Conservation (phyloP, 108 stramenopile species). For the Stephanodiscus minutulus region DNA sequence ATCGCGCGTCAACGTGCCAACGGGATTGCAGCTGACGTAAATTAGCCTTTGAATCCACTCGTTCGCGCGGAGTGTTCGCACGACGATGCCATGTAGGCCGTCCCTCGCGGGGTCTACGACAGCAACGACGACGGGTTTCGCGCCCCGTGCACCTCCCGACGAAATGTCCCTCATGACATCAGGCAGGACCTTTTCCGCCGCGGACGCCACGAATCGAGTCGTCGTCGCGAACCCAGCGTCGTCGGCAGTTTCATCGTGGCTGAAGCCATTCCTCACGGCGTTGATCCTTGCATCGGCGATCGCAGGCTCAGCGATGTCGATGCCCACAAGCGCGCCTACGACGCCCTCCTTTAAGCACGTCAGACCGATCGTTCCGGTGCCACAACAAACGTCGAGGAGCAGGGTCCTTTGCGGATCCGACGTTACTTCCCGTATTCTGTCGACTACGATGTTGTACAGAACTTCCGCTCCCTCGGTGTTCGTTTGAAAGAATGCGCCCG, state of each 20-base stretch:
- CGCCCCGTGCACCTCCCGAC: background rate
- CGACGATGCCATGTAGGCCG: conserved; percentile 81
- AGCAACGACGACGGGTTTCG: conserved; percentile 62
- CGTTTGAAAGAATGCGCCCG: conserved; percentile 95
- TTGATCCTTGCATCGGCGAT: conserved; percentile 87
- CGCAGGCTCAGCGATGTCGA: conserved; percentile 86
- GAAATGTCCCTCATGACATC: conserved; percentile 54
- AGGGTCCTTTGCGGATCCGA: conserved; percentile 48
- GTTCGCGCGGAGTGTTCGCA: conserved; percentile 71
- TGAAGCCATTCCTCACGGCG: conserved; percentile 58
- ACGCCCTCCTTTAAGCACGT: conserved; percentile 75
- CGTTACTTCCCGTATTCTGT: conserved; percentile 66
- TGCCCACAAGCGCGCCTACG: conserved; percentile 77
- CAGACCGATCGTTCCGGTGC: conserved; percentile 94
- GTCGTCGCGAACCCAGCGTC: background rate
- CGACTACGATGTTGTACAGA: conserved; percentile 82
- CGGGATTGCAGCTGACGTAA: conserved; percentile 96
- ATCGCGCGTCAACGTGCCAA: conserved; percentile 78
- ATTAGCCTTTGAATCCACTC: conserved; percentile 78
- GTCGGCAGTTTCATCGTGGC: conserved; percentile 6
- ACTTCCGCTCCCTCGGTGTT: conserved; percentile 87
- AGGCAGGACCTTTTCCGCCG: conserved; percentile 72
- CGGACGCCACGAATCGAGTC: conserved; percentile 71
- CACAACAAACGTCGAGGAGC: conserved; percentile 94
- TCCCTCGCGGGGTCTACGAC: conserved; percentile 95